Conservation (phyloP, 176 grass and related monocot species). For the Carex pumila region DNA sequence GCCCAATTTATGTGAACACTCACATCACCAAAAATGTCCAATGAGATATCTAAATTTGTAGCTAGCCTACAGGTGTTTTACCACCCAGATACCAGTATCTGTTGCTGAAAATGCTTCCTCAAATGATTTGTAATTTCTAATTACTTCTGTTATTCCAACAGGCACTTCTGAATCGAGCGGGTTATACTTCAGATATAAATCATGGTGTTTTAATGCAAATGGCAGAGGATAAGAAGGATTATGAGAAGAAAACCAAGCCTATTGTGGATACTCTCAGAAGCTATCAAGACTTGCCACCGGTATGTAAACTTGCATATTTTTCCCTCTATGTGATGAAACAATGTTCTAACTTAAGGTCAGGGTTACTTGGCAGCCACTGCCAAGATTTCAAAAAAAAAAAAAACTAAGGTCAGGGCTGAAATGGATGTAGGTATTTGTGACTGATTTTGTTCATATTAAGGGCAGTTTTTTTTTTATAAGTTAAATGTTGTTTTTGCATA, state of each 20-base stretch:
- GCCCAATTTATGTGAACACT: neutral
- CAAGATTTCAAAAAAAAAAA: too few species aligned
- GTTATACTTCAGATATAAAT: slow-evolving; percentile 95
- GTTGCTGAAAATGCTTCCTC: slow-evolving; percentile 2
- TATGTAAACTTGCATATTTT: slow-evolving; percentile 18
- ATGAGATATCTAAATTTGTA: neutral
- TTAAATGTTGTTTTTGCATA: neutral
- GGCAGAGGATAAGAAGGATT: slow-evolving; percentile 89
- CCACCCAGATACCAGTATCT: neutral
- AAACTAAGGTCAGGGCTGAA: neutral
- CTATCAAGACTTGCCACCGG: slow-evolving; percentile 96
- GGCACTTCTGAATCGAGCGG: slow-evolving; percentile 87
- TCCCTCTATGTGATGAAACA: neutral
- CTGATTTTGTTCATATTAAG: slow-evolving; percentile 1
- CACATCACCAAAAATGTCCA: neutral
- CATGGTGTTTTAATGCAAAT: slow-evolving; percentile 99
- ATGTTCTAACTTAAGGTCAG: neutral
- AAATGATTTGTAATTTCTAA: slow-evolving; percentile 11
- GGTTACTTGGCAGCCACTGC: too few species aligned
- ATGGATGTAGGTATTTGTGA: neutral
- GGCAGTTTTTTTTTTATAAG: neutral
- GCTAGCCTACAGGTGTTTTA: neutral
- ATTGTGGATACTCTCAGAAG: slow-evolving; percentile 89
- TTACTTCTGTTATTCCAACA: slow-evolving; percentile 28
- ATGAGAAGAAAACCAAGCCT: slow-evolving; percentile 95